Evolutionary conservation across 352 stramenopile genomes (phyloP).

Genomic region (Plasmopara muralis): DNA sequence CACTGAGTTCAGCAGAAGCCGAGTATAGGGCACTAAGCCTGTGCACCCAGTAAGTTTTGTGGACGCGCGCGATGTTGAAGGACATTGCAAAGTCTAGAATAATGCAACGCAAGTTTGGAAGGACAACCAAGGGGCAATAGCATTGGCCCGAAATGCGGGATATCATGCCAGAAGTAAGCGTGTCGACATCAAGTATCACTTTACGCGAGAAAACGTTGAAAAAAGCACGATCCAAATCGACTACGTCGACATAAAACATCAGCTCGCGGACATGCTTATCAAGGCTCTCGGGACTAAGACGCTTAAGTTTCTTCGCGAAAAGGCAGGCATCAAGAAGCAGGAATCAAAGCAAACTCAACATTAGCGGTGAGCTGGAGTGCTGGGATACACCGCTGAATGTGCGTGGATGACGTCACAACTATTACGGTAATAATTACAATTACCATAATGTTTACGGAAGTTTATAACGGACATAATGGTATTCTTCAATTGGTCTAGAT

Average conservation of each 20-base stretch:
- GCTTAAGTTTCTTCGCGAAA: background rate
- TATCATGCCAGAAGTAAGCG: background rate
- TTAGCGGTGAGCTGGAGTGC: background rate
- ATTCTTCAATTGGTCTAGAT: background rate
- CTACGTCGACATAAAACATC: background rate
- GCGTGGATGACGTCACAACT: background rate
- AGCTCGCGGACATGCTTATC: background rate
- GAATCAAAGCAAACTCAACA: background rate
- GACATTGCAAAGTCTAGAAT: conserved; percentile 3
- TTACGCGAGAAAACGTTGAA: background rate
- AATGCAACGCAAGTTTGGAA: background rate
- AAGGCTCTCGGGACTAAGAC: background rate
- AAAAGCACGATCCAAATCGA: background rate
- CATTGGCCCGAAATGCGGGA: background rate
- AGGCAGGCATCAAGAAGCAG: background rate
- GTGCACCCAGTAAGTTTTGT: conserved; percentile 9
- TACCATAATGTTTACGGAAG: background rate
- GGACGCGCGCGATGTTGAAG: background rate
- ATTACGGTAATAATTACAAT: background rate
- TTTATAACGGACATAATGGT: background rate
- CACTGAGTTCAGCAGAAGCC: conserved; percentile 6
- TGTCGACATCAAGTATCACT: background rate
- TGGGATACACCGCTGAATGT: background rate
- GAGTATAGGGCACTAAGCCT: conserved; percentile 14
- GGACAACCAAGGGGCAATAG: background rate